Percentiles rank a stretch among this genome's conserved stretches.
phyloP scores from a whole-genome alignment of 441 rosid genomes.

The Corymbia calophylla region DNA sequence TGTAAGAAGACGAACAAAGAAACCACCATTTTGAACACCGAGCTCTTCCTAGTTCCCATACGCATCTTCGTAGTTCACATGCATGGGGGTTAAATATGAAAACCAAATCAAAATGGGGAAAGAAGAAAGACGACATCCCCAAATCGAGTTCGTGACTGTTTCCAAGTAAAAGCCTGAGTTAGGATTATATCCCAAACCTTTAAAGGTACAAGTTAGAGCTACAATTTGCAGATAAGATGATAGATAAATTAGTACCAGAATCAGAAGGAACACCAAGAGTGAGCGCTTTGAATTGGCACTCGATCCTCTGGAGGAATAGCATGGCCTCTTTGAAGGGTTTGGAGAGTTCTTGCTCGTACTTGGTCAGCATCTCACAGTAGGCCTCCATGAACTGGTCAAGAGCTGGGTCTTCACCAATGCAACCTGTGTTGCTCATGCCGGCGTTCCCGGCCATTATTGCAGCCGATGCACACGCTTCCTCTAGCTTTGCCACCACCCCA shows the following conservation, averaged over 20 bases:
- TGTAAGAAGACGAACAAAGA: not conserved
- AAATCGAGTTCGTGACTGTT: not conserved
- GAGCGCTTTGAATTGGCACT: conserved; percentile 82
- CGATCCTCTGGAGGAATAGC: conserved; percentile 76
- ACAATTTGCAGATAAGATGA: not conserved
- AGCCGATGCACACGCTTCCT: conserved; percentile 62
- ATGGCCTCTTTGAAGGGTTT: conserved; percentile 94
- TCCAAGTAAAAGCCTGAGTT: not conserved
- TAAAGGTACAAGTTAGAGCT: not conserved
- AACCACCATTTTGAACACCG: not conserved
- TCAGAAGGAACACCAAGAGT: conserved; percentile 30
- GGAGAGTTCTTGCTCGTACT: conserved; percentile 93
- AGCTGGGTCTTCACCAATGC: conserved; percentile 88
- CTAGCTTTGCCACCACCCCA: conserved; percentile 74
- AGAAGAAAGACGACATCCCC: not conserved
- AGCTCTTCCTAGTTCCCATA: not conserved
- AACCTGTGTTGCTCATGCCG: conserved; percentile 9
- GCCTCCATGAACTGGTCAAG: conserved; percentile 99
- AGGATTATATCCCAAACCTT: not conserved
- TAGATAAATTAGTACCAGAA: conserved; percentile 34
- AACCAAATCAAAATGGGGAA: not conserved
- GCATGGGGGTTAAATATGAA: not conserved
- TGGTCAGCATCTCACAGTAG: conserved; percentile 94
- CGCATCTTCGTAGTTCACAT: not conserved
- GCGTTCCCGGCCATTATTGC: conserved; percentile 23